Percentiles rank a stretch among this genome's conserved stretches.
These are phyloP conservation scores for Phytophthora tubulina DNA, from an alignment of 352 stramenopile genomes.

Conservation along the genomic window DNA sequence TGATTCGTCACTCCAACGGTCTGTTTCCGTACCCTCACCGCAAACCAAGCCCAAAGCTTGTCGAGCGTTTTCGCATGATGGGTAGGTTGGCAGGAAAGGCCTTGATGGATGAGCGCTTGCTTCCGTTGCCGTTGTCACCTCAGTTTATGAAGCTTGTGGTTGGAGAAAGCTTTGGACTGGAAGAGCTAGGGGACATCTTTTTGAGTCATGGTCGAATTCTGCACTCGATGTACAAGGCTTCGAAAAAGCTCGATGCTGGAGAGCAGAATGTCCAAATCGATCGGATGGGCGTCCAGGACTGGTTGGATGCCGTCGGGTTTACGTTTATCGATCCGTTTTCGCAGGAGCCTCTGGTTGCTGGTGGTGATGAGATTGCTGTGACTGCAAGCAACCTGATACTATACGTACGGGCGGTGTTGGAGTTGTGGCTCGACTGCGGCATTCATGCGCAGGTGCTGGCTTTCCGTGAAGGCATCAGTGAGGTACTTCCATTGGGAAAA, in stretches of 20 bases:
- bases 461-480: slow-evolving; percentile 80
- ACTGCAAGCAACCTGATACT: slow-evolving; percentile 60
- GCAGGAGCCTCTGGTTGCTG: slow-evolving; percentile 61
- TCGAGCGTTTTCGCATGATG: slow-evolving; percentile 86
- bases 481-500: slow-evolving; percentile 78
- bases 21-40: slow-evolving; percentile 78
- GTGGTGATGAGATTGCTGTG: slow-evolving; percentile 57
- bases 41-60: slow-evolving; percentile 40
- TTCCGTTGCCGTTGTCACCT: slow-evolving; percentile 74
- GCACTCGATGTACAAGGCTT: slow-evolving; percentile 60
- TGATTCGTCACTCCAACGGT: slow-evolving; percentile 83
- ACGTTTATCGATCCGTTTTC: slow-evolving; percentile 86
- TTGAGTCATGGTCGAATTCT: slow-evolving; percentile 71
- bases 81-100: slow-evolving; percentile 83
- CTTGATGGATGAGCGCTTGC: slow-evolving; percentile 82
- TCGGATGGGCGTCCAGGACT: slow-evolving; percentile 53
- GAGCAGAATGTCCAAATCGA: slow-evolving; percentile 64
- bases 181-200: slow-evolving; percentile 72
- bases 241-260: slow-evolving; percentile 41
- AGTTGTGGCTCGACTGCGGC: slow-evolving; percentile 71
- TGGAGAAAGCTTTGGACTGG: slow-evolving; percentile 60
- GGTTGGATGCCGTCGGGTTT: slow-evolving; percentile 73
- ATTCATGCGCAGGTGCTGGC: slow-evolving; percentile 73
- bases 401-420: slow-evolving; percentile 70
- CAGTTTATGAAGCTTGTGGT: slow-evolving; percentile 87